Percentiles rank a stretch among this genome's conserved stretches.
phyloP scores from a whole-genome alignment of 139 green algal species.

The Coelastrella sp. region DNA sequence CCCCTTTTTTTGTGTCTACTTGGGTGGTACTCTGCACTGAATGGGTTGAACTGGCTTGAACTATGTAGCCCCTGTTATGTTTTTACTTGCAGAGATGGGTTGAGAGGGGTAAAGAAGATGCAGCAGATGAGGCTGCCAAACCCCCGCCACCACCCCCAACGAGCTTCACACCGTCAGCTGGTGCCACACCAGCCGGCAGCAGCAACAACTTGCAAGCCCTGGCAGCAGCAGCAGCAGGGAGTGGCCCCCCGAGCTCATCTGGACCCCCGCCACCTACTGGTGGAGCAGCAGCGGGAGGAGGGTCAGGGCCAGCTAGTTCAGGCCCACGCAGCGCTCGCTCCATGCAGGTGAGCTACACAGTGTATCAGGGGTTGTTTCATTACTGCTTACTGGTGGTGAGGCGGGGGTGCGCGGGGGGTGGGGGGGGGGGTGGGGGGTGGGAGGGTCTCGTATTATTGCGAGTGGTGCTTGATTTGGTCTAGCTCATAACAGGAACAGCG shows the following conservation, averaged over 20 bases:
- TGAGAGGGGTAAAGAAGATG: constrained; percentile 12
- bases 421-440: no score
- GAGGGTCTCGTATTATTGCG: background rate
- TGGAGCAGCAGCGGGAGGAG: background rate
- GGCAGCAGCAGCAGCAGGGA: background rate
- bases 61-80: background rate
- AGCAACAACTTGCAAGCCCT: background rate
- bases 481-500: background rate
- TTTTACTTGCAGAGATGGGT: constrained; percentile 4
- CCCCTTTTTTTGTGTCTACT: background rate
- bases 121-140: background rate
- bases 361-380: no score
- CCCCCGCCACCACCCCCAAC: constrained; percentile 26
- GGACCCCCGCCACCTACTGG: background rate
- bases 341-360: no score
- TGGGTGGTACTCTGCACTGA: background rate
- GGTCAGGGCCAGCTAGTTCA: background rate
- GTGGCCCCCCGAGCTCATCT: background rate
- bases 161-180: background rate
- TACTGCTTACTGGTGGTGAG: no score
- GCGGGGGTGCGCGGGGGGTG: no score
- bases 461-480: background rate
- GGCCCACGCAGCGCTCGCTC: background rate
- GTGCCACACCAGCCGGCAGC: background rate
- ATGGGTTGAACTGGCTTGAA: background rate